Conservation (phyloP, 2,329 filamentous ascomycete genomes). For the Arthrobotrys pseudoclavata region DNA sequence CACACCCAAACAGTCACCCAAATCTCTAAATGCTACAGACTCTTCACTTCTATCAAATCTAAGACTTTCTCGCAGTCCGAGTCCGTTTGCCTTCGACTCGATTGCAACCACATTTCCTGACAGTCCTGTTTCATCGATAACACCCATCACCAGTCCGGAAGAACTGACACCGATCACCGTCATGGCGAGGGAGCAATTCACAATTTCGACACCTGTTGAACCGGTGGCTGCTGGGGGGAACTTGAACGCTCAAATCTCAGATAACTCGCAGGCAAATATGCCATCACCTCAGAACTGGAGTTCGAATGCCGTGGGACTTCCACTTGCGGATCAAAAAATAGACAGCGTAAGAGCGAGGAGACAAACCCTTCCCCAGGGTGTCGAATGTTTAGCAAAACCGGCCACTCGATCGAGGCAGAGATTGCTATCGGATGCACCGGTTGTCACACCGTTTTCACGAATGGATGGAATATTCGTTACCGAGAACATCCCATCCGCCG, state of each 20-base stretch:
- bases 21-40: slow-evolving; percentile 39
- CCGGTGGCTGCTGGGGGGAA: slow-evolving; percentile 8
- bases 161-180: slow-evolving; percentile 32
- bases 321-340: slow-evolving; percentile 8
- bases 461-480: slow-evolving; percentile 59
- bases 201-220: slow-evolving; percentile 10
- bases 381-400: slow-evolving; percentile 37
- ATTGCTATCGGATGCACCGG: slow-evolving; percentile 33
- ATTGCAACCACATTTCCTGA: slow-evolving; percentile 49
- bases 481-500: slow-evolving; percentile 40
- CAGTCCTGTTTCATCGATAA: slow-evolving; percentile 50
- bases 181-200: slow-evolving; percentile 37
- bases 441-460: slow-evolving; percentile 39
- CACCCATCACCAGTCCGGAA: slow-evolving; percentile 57
- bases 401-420: slow-evolving; percentile 32
- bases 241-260: slow-evolving; percentile 1
- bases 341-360: slow-evolving; percentile 16
- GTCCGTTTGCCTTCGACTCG: slow-evolving; percentile 48
- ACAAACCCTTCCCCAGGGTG: slow-evolving; percentile 24
- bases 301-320: slow-evolving; percentile 5
- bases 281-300: slow-evolving; percentile 42
- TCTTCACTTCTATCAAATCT: slow-evolving; percentile 35
- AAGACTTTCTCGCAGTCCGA: slow-evolving; percentile 49
- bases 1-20: slow-evolving; percentile 56
- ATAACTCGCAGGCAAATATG: slow-evolving; percentile 33